Base-by-base conservation (phyloP, 768 basidiomycete species). In the Russula sp. region DNA sequence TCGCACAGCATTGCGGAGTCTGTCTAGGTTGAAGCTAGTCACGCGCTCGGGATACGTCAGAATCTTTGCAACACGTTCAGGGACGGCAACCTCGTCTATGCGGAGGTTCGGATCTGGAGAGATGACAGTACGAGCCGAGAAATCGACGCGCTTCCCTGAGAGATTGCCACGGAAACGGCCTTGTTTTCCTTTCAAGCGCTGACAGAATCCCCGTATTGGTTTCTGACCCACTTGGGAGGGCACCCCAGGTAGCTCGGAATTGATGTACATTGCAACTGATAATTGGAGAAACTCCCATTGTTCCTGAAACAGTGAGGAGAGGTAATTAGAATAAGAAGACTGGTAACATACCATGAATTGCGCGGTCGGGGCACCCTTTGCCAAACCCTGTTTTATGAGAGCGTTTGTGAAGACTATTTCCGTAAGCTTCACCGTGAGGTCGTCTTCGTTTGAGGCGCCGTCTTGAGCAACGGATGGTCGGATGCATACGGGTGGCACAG, bases 91-190 rank as follows among this genome's bases (percentile, higher is more conserved):
- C 78, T 99, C 96, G 74, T 99, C 97, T 72, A 99, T 97, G 57
- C 93, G 88, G 67, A 99, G 78, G 73, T 98, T 99, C n/a, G 97
- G 97, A 75, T 99, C 97, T 1, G 97, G 97, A 1, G 94, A 96
- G 72, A 99, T 99, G 75, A 99, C 97, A 8, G 97, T 99, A 70
- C 97, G 90, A 6, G 87, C 96, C 0, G 95, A 98, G 73, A 98
- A 98, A 74, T 99, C 97, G 68, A 99, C 97, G 75, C 97, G 94
- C 76, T 99, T 99, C 67, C 97, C 97, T 0, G 95, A 98, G 9
- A 99, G 81, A 73, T 99, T 99, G 24, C 97, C 97, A 73, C 97
- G 84, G 77, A 99, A 98, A 53, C 97, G 94, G 71, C 97, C 97
- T 74, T 98, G 96, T 73, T 99, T 99, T 42, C 97, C 97, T 78